Base-by-base conservation (phyloP, 345 rosid species). In the Gynandropsis gynandra region DNA sequence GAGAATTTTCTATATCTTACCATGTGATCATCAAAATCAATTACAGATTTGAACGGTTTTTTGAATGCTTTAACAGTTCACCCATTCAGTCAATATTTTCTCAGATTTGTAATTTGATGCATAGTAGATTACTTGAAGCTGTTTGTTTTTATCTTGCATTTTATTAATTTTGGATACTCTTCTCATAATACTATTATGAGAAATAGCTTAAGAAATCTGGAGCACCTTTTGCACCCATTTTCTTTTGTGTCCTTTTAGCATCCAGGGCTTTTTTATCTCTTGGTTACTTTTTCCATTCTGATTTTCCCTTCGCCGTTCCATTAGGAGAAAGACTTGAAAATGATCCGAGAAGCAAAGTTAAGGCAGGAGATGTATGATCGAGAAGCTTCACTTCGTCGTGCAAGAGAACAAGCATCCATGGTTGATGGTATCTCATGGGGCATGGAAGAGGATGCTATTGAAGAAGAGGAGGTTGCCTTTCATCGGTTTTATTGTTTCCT, bases 351-450 rank as follows among this genome's bases (percentile, higher is more conserved):
- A 56, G 78, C 76, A 16, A 87, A 81, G 73, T 19, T 66, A 46
- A 75, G 63, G 43, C 75, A 69, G 56, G 78, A 68, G 50, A 66
- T 82, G 73, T 58, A 70, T 16, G 98, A 87, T 62, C 81, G 73
- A 19, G 93, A 85, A 76, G 81, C 89, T 49, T 92, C 98, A 64
- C 84, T 87, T 65, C 79, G 33, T 50, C 81, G 96, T 58, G 98
- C 97, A 50, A 85, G 77, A 56, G 56, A 62, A 47, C 89, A 82
- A 50, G 83, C 88, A 46, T 72, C 81, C 64, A 78, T 82, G 75
- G 82, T 85, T 39, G 95, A 92, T 70, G 98, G 98, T 70, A 72
- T 85, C 74, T 92, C 95, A 44, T 92, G 98, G 97, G 98, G 97
- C 53, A 92, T 92, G 88, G 93, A 82, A 64, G 98, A 92, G 72